phyloP scores from a whole-genome alignment of 2,329 filamentous ascomycete genomes.

The Trichothecium sympodiale region DNA sequence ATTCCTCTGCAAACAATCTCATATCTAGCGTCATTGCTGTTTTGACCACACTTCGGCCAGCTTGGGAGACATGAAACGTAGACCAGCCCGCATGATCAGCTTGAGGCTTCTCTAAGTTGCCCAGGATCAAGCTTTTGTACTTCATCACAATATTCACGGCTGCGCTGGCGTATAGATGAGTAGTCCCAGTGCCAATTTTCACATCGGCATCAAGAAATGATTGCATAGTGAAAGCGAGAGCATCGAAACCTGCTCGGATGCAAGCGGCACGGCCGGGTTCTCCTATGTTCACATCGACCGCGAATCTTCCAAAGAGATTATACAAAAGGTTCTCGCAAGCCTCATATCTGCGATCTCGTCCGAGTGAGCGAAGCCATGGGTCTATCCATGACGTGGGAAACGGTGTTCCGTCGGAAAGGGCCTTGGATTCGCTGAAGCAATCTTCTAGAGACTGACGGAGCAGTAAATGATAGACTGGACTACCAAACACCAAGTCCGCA shows the following conservation, averaged over 20 bases:
- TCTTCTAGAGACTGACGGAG: slow-evolving; percentile 48
- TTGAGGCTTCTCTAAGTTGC: slow-evolving; percentile 17
- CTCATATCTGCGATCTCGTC: slow-evolving; percentile 63
- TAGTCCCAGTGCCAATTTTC: slow-evolving; percentile 36
- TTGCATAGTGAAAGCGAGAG: slow-evolving; percentile 43
- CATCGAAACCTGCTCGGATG: slow-evolving; percentile 52
- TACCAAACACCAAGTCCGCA: slow-evolving; percentile 73
- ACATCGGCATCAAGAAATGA: slow-evolving; percentile 40
- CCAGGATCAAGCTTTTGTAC: slow-evolving; percentile 48
- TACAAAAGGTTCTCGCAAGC: slow-evolving; percentile 70
- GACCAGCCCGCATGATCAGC: slow-evolving; percentile 22
- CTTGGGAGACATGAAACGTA: slow-evolving; percentile 28
- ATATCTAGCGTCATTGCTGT: slow-evolving; percentile 40
- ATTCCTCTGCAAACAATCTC: slow-evolving; percentile 30
- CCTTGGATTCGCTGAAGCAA: slow-evolving; percentile 27
- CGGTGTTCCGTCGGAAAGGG: slow-evolving; percentile 36
- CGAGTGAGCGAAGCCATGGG: slow-evolving; percentile 68
- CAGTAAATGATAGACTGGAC: slow-evolving; percentile 51
- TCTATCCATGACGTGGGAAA: slow-evolving; percentile 69
- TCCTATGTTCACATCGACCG: slow-evolving; percentile 40
- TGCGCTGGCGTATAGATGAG: slow-evolving; percentile 51
- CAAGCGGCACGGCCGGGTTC: slow-evolving; percentile 49
- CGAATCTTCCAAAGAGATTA: slow-evolving; percentile 59
- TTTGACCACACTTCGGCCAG: slow-evolving; percentile 36
- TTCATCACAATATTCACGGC: slow-evolving; percentile 55